A percentile compares a stretch with the other conserved stretches of the same genome.
Conservation (phyloP, 768 basidiomycete species). For the Epithele typhae region DNA sequence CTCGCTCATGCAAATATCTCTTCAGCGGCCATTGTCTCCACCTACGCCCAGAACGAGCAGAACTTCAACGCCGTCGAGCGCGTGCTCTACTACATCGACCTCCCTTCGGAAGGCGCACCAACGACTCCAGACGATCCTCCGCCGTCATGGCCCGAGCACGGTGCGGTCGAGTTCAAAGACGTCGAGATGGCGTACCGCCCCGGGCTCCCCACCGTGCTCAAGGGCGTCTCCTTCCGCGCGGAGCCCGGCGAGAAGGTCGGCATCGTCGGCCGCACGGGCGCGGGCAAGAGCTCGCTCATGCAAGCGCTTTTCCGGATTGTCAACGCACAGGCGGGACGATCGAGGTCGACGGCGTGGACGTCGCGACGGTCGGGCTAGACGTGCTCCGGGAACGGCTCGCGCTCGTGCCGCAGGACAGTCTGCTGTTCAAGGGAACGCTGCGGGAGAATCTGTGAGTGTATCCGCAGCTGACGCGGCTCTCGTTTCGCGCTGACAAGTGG, state of each 20-base stretch:
- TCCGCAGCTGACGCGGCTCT: background rate
- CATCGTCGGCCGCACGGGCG: constrained; percentile 60
- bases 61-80: constrained; percentile 75
- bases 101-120: constrained; percentile 49
- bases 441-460: constrained; percentile 60
- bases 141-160: constrained; percentile 69
- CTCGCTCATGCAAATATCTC: no score
- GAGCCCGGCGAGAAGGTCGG: constrained; percentile 77
- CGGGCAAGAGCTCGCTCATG: constrained; percentile 74
- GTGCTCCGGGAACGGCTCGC: constrained; percentile 49
- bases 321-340: constrained; percentile 62
- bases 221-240: constrained; percentile 69
- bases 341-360: constrained; percentile 53
- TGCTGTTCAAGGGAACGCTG: constrained; percentile 75
- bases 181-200: constrained; percentile 81
- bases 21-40: constrained; percentile 50
- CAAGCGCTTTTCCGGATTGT: constrained; percentile 42
- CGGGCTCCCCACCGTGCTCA: constrained; percentile 83
- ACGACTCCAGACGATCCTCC: constrained; percentile 46
- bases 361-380: constrained; percentile 49
- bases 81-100: constrained; percentile 59
- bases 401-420: constrained; percentile 70
- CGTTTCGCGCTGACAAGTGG: constrained; percentile 31
- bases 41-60: constrained; percentile 59
- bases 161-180: constrained; percentile 68